A percentile compares a stretch with the other conserved stretches of the same genome.
These are phyloP conservation scores for Leishmania major DNA, from an alignment of 208 protist genomes.

Conservation along the genomic window DNA sequence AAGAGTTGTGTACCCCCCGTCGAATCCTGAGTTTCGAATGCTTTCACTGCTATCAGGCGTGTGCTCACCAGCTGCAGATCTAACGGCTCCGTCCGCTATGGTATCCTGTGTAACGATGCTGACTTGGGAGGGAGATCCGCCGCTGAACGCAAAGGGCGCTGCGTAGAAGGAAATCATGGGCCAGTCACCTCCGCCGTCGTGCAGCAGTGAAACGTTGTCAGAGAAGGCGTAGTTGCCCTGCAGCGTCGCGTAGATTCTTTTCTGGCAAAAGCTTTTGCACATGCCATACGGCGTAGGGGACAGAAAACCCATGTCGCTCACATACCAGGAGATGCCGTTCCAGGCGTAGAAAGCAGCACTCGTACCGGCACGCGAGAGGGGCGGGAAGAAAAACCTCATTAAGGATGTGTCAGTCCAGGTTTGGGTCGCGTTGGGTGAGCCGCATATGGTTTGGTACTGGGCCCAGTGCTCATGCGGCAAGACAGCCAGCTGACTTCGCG, in stretches of 20 bases:
- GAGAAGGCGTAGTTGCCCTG: conserved; percentile 29
- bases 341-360: conserved; percentile 38
- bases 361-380: background rate
- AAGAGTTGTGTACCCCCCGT: conserved; percentile 1
- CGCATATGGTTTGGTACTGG: conserved; percentile 4
- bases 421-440: background rate
- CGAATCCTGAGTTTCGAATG: too few species aligned
- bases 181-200: conserved; percentile 37
- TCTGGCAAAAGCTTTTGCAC: conserved; percentile 35
- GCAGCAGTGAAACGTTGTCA: background rate
- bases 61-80: too few species aligned
- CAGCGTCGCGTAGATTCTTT: conserved; percentile 10
- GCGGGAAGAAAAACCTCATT: background rate
- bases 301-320: conserved; percentile 40
- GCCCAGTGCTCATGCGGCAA: conserved; percentile 13
- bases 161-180: conserved; percentile 49
- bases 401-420: background rate
- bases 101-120: conserved; percentile 6
- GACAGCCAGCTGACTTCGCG: background rate
- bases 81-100: background rate
- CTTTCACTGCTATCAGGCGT: too few species aligned
- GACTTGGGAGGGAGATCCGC: background rate
- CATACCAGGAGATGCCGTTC: conserved; percentile 27
- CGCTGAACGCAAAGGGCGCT: background rate
- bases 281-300: conserved; percentile 37